phyloP scores from a whole-genome alignment of 352 stramenopile genomes.

The Lagenidium giganteum region DNA sequence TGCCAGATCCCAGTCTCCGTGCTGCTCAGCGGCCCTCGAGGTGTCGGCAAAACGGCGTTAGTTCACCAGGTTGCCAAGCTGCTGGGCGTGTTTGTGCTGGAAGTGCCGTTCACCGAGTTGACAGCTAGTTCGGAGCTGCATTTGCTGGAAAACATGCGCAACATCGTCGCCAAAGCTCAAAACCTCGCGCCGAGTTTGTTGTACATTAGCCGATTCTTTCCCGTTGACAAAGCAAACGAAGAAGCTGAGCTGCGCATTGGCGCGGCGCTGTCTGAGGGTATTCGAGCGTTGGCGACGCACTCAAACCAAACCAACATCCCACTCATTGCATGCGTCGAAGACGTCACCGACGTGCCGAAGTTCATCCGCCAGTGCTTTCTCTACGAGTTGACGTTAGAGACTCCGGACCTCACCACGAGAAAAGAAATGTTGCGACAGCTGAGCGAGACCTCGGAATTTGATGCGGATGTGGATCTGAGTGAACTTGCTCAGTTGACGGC shows the following conservation, averaged over 20 bases:
- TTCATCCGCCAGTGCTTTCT: conserved; percentile 80
- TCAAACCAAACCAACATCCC: conserved; percentile 42
- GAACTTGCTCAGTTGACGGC: conserved; percentile 65
- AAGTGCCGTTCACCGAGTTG: conserved; percentile 77
- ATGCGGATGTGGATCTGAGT: conserved; percentile 42
- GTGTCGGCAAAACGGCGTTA: conserved; percentile 67
- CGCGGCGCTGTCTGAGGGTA: conserved; percentile 57
- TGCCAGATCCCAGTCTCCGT: conserved; percentile 70
- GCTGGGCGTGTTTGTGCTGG: conserved; percentile 61
- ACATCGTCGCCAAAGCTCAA: conserved; percentile 64
- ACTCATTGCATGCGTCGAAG: conserved; percentile 73
- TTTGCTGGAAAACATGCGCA: conserved; percentile 66
- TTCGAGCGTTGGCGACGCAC: conserved; percentile 49
- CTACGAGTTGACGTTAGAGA: conserved; percentile 68
- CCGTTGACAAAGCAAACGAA: conserved; percentile 74
- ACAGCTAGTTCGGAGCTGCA: conserved; percentile 66
- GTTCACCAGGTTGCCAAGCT: conserved; percentile 63
- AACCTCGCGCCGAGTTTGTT: conserved; percentile 63
- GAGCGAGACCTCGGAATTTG: conserved; percentile 24
- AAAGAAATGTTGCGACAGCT: conserved; percentile 53
- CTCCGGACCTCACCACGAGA: conserved; percentile 46
- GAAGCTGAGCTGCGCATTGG: conserved; percentile 62
- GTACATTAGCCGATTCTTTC: conserved; percentile 80
- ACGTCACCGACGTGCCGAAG: conserved; percentile 71
- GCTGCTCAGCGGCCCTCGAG: conserved; percentile 53